Base-by-base conservation (phyloP, 345 rosid species). In the Boechera stricta region DNA sequence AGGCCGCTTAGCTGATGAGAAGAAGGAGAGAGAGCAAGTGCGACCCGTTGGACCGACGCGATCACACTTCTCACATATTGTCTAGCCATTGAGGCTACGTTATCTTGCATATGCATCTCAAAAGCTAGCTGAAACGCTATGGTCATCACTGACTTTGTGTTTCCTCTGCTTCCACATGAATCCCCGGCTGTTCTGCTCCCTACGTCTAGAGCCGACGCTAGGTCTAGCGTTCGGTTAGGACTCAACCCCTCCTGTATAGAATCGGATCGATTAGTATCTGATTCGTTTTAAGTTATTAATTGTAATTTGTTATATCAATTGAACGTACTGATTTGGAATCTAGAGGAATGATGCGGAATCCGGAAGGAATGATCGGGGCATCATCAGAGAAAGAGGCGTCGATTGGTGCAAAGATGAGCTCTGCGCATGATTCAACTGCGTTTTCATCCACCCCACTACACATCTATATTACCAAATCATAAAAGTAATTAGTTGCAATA, bases 381-480 rank as follows among this genome's bases (percentile, higher is more conserved):
- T 94, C 97, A 45, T 94, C 98, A 15, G 97, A 91, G 78, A 94
- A 90, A 38, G 98, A 92, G 26, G 98, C 97, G 69, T 94, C 98
- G 10, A 94, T 94, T 5, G 98, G 98, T 75, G 97, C 97, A 85
- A 94, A 92, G 58, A 94, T 85, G 57, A 94, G 93, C 75, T 94
- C 98, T 6, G 94, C 92, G 60, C 91, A 87, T 24, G 90, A 85
- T 44, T 97, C 97, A 47, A 85, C 70, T 21, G 97, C 89, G 66
- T 92, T 92, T 80, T 94, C 97, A 61, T 92, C 97, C 76, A 94
- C 90, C 29, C 98, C 98, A 76, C 92, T 90, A 60, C 98, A 94
- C 55, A 94, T 92, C 98, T 94, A 84, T 35, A 60, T 73, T 66
- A 73, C 55, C 75, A 53, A 61, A 78, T 16, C 35, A 63, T n/a